Evolutionary conservation across 1,139 yeast species (phyloP).

Genomic region (Casaregolazyma lundiana): DNA sequence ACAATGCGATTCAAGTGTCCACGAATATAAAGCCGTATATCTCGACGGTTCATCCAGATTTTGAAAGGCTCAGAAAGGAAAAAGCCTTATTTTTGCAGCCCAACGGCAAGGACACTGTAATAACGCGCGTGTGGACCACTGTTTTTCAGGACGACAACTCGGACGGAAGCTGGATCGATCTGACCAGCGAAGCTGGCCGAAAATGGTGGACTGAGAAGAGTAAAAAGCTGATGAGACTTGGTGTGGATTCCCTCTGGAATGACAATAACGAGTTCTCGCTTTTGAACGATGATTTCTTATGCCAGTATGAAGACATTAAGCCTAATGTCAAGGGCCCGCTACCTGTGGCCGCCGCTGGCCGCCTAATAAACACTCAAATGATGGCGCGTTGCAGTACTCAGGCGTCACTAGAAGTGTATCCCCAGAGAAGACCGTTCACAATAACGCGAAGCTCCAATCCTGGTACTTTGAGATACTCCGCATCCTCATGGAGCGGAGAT

Average conservation of each 20-base stretch:
- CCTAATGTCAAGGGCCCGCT: not conserved
- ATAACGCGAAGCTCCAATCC: too few relatives aligned
- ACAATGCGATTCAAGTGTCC: not conserved
- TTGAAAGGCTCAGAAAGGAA: not conserved
- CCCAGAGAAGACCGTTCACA: too few relatives aligned
- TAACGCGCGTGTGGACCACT: constrained; percentile 10
- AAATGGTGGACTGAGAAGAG: constrained; percentile 11
- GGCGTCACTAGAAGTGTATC: not conserved
- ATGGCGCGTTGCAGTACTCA: not conserved
- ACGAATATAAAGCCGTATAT: not conserved
- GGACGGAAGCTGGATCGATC: constrained; percentile 12
- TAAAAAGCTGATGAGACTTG: constrained; percentile 1
- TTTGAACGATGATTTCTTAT: not conserved
- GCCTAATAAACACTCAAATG: not conserved
- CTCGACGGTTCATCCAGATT: not conserved
- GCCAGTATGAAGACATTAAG: not conserved
- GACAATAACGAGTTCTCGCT: constrained; percentile 11
- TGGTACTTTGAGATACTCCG: too few relatives aligned
- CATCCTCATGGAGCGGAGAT: too few relatives aligned
- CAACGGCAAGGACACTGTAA: not conserved
- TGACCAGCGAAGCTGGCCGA: constrained; percentile 8
- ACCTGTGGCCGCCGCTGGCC: not conserved
- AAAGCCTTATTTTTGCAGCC: not conserved
- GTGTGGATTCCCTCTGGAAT: constrained; percentile 10
- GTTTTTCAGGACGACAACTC: constrained; percentile 9